Evolutionary conservation across 2,329 filamentous ascomycete species (phyloP), one percentile per base, ranked within the genome.

Genomic region (Penicillium polonicum): DNA sequence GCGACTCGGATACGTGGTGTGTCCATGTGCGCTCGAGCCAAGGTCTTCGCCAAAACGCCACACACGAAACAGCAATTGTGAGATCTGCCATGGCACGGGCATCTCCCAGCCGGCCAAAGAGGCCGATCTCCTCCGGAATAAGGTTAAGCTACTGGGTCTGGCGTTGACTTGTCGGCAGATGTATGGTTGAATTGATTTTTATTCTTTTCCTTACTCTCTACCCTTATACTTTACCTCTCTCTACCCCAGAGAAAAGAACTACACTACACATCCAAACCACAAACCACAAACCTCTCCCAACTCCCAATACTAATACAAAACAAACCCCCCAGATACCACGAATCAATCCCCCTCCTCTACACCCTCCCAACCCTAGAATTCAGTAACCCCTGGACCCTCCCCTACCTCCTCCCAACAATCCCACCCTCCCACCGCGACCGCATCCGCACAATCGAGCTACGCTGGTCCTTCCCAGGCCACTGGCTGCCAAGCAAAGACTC

Each of bases 401-500:
- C 73, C 0, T 76, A 76, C 52, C 65, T 76, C 15, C 72, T 63
- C 19, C 72, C 72, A 6, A 74, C 74, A 10, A 61, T 75, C 36
- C 71, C 68, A 5, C 4, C 53, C 2, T 63, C 69, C 4, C 60
- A 65, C 43, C 73, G 69, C 68, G 59, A 69, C 33, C 61, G 58
- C 3, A 73, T 76, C 50, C 72, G 71, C 52, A 52, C 50, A 29
- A 61, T 76, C 39, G 72, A 74, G 43, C 70, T 76, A 15, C 71
- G 72, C 66, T 76, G 72, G 72, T 72, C 74, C 0, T 76, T 76
- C 33, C 72, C 72, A 0, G 74, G 73, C 50, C 73, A 76, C 60
- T 75, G 73, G 72, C 70, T 76, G 0, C 74, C 73, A 6, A 74
- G 67, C 58, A 76, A 76, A 58, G 74, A 76, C 60, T 70, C 74